phyloP scores from a whole-genome alignment of 2,329 filamentous ascomycete species.

The Phoma herbarum region DNA sequence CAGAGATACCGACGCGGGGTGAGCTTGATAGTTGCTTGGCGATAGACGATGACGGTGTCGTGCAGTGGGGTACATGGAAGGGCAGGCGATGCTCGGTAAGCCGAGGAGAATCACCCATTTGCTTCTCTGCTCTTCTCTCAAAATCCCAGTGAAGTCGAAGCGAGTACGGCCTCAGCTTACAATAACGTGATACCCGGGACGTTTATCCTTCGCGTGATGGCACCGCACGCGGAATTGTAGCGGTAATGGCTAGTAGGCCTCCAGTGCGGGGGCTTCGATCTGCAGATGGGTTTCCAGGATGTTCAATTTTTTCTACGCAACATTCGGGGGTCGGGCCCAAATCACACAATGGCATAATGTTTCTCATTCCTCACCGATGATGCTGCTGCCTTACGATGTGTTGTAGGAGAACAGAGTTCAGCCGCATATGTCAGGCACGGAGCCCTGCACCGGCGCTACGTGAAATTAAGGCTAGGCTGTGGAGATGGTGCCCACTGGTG shows the following conservation, averaged over 20 bases:
- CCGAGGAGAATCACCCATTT: background rate
- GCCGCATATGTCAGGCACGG: slow-evolving; percentile 8
- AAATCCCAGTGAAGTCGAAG: background rate
- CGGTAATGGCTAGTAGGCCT: slow-evolving; percentile 1
- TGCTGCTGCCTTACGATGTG: background rate
- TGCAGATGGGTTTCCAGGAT: slow-evolving; percentile 1
- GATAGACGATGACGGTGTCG: slow-evolving; percentile 36
- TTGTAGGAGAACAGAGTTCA: background rate
- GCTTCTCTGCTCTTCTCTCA: background rate
- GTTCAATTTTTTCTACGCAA: background rate
- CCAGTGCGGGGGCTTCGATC: slow-evolving; percentile 14
- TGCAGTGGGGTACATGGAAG: slow-evolving; percentile 23
- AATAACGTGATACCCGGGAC: background rate
- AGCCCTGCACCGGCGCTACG: slow-evolving; percentile 5
- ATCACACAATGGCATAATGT: background rate
- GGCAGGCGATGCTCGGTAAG: slow-evolving; percentile 1
- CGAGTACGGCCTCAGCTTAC: slow-evolving; percentile 1
- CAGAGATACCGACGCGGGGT: slow-evolving; percentile 29
- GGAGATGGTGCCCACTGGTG: slow-evolving; percentile 15
- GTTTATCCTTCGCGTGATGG: slow-evolving; percentile 3
- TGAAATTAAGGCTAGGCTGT: slow-evolving; percentile 7
- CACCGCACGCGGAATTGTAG: background rate
- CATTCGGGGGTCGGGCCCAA: no score
- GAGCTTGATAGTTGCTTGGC: slow-evolving; percentile 35
- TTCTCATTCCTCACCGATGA: background rate